phyloP scores from a whole-genome alignment of 495 filamentous ascomycete species.

The Cercophora sp. region DNA sequence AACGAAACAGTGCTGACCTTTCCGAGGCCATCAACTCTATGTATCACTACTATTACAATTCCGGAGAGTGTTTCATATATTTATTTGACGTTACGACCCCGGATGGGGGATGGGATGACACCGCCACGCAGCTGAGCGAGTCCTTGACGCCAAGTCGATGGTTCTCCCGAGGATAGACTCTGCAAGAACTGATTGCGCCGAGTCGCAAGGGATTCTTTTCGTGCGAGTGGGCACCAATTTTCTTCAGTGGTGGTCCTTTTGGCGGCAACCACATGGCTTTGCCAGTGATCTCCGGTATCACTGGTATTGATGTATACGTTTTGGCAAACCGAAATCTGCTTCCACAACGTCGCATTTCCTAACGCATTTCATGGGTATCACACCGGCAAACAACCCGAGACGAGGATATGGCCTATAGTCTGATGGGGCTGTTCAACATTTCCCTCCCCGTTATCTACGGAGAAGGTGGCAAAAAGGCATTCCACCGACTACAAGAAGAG shows the following conservation, averaged over 20 bases:
- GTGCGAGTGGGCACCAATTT: not conserved
- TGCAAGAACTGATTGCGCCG: not conserved
- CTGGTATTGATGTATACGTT: not conserved
- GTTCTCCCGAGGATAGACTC: no score
- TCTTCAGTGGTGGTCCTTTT: no score
- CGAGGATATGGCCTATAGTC: not conserved
- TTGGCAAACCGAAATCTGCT: not conserved
- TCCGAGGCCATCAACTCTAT: not conserved
- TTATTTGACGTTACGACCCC: not conserved
- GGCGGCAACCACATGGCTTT: not conserved
- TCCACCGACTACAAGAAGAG: no score
- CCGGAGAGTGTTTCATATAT: not conserved
- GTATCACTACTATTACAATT: not conserved
- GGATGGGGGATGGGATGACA: not conserved
- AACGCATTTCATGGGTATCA: not conserved
- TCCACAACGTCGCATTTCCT: not conserved
- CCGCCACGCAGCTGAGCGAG: not conserved
- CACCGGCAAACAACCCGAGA: not conserved
- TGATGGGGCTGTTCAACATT: not conserved
- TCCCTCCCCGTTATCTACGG: not conserved
- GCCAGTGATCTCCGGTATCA: not conserved
- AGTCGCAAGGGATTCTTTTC: not conserved
- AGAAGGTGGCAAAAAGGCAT: not conserved
- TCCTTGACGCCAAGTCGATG: not conserved
- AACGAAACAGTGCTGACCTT: not conserved